Percentiles rank a stretch among this genome's conserved stretches.
These are phyloP conservation scores for Aschersonia sp. DNA, from an alignment of 2,329 filamentous ascomycete species.

Conservation along the genomic window DNA sequence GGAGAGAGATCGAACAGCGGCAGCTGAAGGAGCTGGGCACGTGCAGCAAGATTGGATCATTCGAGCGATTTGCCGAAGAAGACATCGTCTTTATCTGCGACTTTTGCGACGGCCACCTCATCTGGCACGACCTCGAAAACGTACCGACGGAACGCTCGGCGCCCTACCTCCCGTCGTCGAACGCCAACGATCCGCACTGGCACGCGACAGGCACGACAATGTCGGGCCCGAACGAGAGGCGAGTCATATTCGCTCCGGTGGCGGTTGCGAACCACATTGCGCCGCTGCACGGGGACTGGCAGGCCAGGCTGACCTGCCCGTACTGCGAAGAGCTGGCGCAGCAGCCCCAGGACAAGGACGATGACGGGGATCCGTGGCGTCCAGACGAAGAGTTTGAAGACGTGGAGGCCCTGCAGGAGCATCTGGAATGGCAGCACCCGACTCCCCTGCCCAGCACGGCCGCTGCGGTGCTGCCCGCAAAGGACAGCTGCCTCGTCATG, in stretches of 20 bases:
- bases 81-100: constrained; percentile 46
- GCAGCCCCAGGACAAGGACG: constrained; percentile 26
- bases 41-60: constrained; percentile 38
- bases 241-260: constrained; percentile 39
- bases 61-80: constrained; percentile 37
- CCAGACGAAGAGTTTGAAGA: constrained; percentile 36
- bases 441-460: constrained; percentile 19
- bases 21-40: constrained; percentile 32
- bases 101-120: constrained; percentile 44
- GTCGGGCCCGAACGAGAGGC: constrained; percentile 29
- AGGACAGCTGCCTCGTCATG: constrained; percentile 31
- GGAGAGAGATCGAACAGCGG: constrained; percentile 19
- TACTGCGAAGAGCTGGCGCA: constrained; percentile 40
- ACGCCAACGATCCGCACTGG: constrained; percentile 27
- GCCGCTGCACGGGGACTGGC: constrained; percentile 34
- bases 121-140: constrained; percentile 40
- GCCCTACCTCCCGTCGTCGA: constrained; percentile 9
- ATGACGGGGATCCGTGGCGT: constrained; percentile 33
- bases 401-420: constrained; percentile 33
- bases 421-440: constrained; percentile 42
- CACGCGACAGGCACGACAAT: constrained; percentile 30
- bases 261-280: constrained; percentile 43
- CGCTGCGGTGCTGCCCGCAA: constrained; percentile 14
- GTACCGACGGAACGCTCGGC: constrained; percentile 32
- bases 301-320: constrained; percentile 35